Conservation (phyloP, 164 flowering plant genomes). For the Pachysandra terminalis region DNA sequence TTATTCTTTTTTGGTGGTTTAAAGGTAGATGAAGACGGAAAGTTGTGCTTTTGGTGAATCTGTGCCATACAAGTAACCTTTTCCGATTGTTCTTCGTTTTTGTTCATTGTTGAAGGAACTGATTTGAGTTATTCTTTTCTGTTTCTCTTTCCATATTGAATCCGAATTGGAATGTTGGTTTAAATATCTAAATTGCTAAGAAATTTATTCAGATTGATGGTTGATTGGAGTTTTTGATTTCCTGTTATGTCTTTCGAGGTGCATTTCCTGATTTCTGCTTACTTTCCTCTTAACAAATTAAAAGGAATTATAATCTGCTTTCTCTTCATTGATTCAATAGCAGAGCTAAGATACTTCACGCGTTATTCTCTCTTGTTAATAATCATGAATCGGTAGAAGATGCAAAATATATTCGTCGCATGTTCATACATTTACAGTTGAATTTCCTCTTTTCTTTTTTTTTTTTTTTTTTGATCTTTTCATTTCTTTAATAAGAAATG, state of each 20-base stretch:
- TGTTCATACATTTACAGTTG: too few species aligned
- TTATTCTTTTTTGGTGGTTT: neutral
- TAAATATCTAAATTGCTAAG: too few species aligned
- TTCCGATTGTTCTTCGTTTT: conserved; percentile 2
- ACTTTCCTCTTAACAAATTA: too few species aligned
- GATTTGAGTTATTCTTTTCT: neutral
- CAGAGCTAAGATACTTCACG: too few species aligned
- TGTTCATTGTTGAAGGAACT: conserved; percentile 8
- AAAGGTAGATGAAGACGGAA: neutral
- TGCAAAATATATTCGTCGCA: too few species aligned
- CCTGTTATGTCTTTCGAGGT: neutral
- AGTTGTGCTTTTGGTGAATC: conserved; percentile 15
- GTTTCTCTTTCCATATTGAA: neutral
- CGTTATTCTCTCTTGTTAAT: neutral
- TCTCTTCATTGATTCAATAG: too few species aligned
- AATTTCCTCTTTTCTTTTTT: too few species aligned
- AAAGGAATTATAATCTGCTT: neutral
- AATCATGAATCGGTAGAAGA: neutral
- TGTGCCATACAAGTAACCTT: conserved; percentile 30
- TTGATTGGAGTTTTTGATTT: too few species aligned
- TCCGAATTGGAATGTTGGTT: neutral
- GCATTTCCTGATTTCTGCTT: neutral
- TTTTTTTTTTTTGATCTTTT: too few species aligned
- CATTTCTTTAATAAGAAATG: neutral
- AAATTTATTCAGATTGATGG: neutral